Percentiles rank a stretch among this genome's conserved stretches.
phyloP scores from a whole-genome alignment of 2,329 filamentous ascomycete species.

The Thyridium curvatum region DNA sequence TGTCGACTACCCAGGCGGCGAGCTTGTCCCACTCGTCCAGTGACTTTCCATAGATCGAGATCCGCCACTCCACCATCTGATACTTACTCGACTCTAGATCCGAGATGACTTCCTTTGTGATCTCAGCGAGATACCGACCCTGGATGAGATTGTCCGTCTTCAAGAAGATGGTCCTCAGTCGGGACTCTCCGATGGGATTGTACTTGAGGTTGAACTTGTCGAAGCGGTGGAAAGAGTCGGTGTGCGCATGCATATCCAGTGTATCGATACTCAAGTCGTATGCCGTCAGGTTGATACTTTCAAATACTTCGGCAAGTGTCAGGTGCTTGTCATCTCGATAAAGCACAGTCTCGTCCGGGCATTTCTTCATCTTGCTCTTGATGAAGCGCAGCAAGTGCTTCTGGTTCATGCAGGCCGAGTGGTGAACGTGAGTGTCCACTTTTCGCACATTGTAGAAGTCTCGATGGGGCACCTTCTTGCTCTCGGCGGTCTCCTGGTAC shows the following conservation, averaged over 20 bases:
- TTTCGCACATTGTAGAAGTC: conserved; percentile 99
- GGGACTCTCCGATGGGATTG: conserved; percentile 93
- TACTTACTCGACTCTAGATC: conserved; percentile 99
- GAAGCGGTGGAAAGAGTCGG: conserved; percentile 96
- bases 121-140: conserved; percentile 91
- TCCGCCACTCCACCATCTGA: conserved; percentile 99
- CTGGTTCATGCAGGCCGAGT: conserved; percentile 99
- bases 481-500: conserved; percentile 96
- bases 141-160: conserved; percentile 99
- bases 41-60: conserved; percentile 90
- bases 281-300: conserved; percentile 93
- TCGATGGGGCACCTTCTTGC: conserved; percentile 92
- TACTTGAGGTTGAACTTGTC: conserved; percentile 99
- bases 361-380: conserved; percentile 99
- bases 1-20: conserved; percentile 94
- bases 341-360: conserved; percentile 85
- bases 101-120: conserved; percentile 95
- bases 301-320: conserved; percentile 87
- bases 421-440: conserved; percentile 97
- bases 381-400: conserved; percentile 98
- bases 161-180: conserved; percentile 93
- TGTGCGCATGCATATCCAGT: conserved; percentile 98
- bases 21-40: conserved; percentile 97
- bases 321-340: conserved; percentile 88
- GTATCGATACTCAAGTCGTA: conserved; percentile 98